Percentiles rank a stretch among this genome's conserved stretches.
Evolutionary conservation across 1,284 basidiomycete species (phyloP).

Genomic region (Ceratobasidium papillatum): DNA sequence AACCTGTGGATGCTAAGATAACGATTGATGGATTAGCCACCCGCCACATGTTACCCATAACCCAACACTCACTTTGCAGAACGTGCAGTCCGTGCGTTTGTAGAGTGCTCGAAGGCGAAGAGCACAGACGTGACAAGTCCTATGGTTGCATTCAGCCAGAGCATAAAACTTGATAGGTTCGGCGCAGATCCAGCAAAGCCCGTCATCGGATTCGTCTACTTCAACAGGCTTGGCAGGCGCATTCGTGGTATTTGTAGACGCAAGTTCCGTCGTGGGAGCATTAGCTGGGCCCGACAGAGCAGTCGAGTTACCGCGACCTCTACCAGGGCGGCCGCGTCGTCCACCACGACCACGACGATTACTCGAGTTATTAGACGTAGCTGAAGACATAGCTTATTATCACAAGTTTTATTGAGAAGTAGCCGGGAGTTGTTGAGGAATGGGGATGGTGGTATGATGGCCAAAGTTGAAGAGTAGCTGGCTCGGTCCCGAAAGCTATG

Average conservation of each 20-base stretch:
- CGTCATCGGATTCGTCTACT: conserved; percentile 52
- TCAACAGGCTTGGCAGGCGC: conserved; percentile 3
- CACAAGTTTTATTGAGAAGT: neutral
- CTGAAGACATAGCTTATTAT: neutral
- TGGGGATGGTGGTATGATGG: neutral
- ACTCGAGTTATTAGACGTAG: neutral
- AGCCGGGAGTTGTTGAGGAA: neutral
- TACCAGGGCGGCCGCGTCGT: neutral
- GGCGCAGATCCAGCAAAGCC: conserved; percentile 93
- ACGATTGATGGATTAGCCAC: conserved; percentile 20
- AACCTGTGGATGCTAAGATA: conserved; percentile 74
- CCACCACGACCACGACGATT: conserved; percentile 33
- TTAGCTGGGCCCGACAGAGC: neutral
- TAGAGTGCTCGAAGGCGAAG: conserved; percentile 92
- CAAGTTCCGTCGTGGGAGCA: neutral
- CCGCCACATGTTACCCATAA: conserved; percentile 17
- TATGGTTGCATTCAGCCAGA: conserved; percentile 89
- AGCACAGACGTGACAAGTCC: conserved; percentile 92
- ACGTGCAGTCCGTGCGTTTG: conserved; percentile 93
- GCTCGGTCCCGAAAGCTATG: conserved; percentile 9
- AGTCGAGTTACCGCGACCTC: neutral
- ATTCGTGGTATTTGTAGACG: neutral
- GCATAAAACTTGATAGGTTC: conserved; percentile 93
- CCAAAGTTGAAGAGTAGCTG: neutral
- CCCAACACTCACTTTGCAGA: conserved; percentile 81